Percentiles rank a stretch among this genome's conserved stretches.
phyloP scores from a whole-genome alignment of 306 rosid species.

The Vigna hirtella region DNA sequence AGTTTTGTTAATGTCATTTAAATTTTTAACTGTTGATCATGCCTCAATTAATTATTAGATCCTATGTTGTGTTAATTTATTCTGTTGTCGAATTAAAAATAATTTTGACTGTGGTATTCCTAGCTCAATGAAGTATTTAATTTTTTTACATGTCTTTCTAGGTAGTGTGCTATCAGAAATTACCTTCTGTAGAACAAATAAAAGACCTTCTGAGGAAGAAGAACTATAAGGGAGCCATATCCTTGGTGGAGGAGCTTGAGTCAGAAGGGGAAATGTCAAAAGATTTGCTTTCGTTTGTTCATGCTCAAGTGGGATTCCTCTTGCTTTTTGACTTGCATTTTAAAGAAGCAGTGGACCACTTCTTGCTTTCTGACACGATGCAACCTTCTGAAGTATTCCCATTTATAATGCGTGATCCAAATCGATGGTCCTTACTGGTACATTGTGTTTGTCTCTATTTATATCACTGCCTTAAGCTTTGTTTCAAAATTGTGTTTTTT shows the following conservation, averaged over 20 bases:
- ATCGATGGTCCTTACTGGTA: conserved; percentile 99
- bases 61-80: neutral
- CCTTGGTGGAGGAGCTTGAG: conserved; percentile 92
- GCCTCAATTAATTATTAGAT: neutral
- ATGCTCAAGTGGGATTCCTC: conserved; percentile 98
- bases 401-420: conserved; percentile 93
- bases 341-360: conserved; percentile 97
- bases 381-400: conserved; percentile 98
- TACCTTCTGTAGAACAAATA: conserved; percentile 90
- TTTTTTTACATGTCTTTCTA: conserved; percentile 46
- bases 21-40: neutral
- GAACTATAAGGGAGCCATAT: conserved; percentile 83
- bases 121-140: conserved; percentile 23
- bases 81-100: neutral
- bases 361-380: conserved; percentile 88
- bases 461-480: neutral
- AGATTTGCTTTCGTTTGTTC: conserved; percentile 91
- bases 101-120: conserved; percentile 1
- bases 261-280: conserved; percentile 84
- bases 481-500: conserved; percentile 7
- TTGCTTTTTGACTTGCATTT: conserved; percentile 94
- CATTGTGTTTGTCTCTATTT: conserved; percentile 31
- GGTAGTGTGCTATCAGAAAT: conserved; percentile 85
- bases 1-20: neutral
- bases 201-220: conserved; percentile 90